Evolutionary conservation across 352 stramenopile species (phyloP).

Genomic region (Phytophthora sojae): DNA sequence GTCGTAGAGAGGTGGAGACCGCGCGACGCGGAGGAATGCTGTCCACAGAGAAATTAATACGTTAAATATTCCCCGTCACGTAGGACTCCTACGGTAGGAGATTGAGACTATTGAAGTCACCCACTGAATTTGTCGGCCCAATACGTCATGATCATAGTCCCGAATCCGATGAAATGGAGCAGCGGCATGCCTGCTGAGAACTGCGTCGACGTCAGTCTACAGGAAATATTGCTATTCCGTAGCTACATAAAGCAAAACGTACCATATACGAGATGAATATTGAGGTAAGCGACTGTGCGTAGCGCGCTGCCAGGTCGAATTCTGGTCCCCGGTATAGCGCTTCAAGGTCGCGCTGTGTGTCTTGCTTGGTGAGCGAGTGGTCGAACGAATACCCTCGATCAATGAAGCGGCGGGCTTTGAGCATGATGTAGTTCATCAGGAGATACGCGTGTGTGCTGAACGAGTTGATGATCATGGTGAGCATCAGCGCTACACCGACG

Average conservation of each 20-base stretch:
- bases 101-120: background rate
- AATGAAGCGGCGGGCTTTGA: conserved; percentile 59
- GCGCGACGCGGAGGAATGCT: conserved; percentile 75
- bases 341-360: conserved; percentile 86
- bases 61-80: background rate
- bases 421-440: conserved; percentile 59
- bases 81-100: background rate
- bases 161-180: conserved; percentile 76
- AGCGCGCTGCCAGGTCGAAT: conserved; percentile 78
- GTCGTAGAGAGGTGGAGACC: conserved; percentile 77
- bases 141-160: conserved; percentile 81
- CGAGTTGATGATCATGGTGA: conserved; percentile 87
- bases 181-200: conserved; percentile 87
- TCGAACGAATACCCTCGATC: conserved; percentile 76
- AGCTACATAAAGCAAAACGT: conserved; percentile 1
- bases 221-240: background rate
- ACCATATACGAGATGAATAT: conserved; percentile 88
- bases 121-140: conserved; percentile 91
- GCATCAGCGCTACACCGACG: conserved; percentile 80
- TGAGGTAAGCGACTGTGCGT: conserved; percentile 78
- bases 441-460: conserved; percentile 74
- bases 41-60: background rate
- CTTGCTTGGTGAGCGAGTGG: conserved; percentile 69
- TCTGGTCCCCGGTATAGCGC: conserved; percentile 77
- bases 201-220: conserved; percentile 27